Evolutionary conservation across 805 yeast species (phyloP).

Genomic region (Myxozyma vanderwaltii): DNA sequence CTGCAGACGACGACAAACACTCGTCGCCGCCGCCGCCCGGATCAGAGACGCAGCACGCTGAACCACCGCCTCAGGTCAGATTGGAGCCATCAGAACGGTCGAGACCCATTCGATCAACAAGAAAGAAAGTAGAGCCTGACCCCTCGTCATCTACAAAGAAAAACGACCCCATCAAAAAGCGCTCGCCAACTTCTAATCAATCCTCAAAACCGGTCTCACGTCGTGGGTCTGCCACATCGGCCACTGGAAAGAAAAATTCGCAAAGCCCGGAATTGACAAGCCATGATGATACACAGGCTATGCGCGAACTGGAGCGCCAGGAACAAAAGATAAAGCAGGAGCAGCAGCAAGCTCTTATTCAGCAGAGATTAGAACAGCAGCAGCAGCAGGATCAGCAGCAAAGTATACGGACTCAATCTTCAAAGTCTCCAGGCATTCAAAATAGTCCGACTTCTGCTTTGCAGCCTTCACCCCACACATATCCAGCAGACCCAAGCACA

Average conservation of each 20-base stretch:
- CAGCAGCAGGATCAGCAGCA: conserved; percentile 10
- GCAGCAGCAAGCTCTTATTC: conserved; percentile 10
- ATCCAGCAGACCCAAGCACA: neutral
- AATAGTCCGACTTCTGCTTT: neutral
- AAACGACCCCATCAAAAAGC: neutral
- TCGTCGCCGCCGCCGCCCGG: too few relatives aligned
- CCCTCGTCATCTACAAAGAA: neutral
- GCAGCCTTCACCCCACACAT: neutral
- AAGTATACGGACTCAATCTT: neutral
- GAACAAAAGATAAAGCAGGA: neutral
- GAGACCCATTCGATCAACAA: neutral
- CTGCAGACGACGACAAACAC: neutral
- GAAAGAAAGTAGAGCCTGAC: neutral
- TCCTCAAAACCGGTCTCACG: neutral
- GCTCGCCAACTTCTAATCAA: neutral
- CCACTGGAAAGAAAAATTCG: neutral
- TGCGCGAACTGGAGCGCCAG: conserved; percentile 6
- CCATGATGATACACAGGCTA: neutral
- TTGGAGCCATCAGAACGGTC: neutral
- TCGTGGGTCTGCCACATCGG: neutral
- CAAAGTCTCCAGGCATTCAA: conserved; percentile 1
- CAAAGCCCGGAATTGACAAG: neutral
- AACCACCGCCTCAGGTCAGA: neutral
- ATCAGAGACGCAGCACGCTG: neutral
- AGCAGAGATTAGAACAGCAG: conserved; percentile 2